Base-by-base conservation (phyloP, 2,329 filamentous ascomycete species). In the Cylindrodendrum hubeiense region DNA sequence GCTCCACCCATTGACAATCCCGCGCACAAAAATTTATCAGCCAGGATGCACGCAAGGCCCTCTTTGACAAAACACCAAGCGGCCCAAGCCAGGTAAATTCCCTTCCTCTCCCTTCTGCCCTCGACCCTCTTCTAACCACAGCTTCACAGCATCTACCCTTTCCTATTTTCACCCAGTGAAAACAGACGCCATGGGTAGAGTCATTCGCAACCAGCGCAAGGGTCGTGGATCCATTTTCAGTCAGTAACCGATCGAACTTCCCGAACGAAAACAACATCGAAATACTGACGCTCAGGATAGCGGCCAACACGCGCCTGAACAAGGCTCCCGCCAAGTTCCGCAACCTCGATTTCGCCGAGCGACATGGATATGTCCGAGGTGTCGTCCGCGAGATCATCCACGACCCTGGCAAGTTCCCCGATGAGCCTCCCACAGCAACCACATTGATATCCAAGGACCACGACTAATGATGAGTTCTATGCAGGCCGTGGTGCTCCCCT, bases 371-470 rank as follows among this genome's bases (percentile, higher is more conserved):
- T 89, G 87, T 97, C 81, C 93, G 96, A 78, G 96, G 96, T 86
- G 90, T 98, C 74, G 95, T 99, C 82, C 97, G 96, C 91, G 94
- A 98, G 81, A 98, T 98, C 86, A 93, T 99, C 86, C 96, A 99
- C 91, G 96, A 99, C 86, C 90, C 95, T 79, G 96, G 96, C 76
- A 73, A 80, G 80, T 81, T 69, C 55, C 66, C 61, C 66, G 67
- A 72, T 62, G 62, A 67, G 52, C 59, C 67, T 60, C 55, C 55
- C 33, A 44, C 60, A 59, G 22, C 41, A 43, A 33, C 66, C 55
- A 67, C 68, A 60, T 44, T 43, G 33, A 65, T 57, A 53, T 62
- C 59, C 44, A 66, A 67, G 60, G 58, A 68, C 66, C 60, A 67
- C 65, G 57, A 74, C 72, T 74, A 74, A 74, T 67, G 34, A 62